These are phyloP conservation scores for Aspergillus cejpii DNA, from an alignment of 2,329 filamentous ascomycete genomes.

Conservation along the genomic window DNA sequence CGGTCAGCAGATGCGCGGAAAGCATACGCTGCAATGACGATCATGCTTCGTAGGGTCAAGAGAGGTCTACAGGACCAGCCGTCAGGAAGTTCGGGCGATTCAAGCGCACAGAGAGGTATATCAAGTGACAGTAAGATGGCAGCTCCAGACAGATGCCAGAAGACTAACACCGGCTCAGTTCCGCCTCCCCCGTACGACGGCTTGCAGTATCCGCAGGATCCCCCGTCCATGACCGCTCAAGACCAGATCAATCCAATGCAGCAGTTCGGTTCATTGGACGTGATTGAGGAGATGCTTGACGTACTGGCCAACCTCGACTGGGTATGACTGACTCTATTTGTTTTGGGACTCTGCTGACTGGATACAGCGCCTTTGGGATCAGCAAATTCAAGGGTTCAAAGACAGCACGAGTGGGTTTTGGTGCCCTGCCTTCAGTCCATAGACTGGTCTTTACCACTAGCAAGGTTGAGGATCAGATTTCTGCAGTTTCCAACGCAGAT, in stretches of 20 bases:
- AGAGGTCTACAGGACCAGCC: constrained; percentile 1
- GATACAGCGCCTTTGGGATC: constrained; percentile 21
- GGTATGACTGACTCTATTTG: constrained; percentile 13
- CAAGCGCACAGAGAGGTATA: too few species aligned
- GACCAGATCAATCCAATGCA: constrained; percentile 3
- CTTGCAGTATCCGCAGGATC: constrained; percentile 4
- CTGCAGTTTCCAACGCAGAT: too few species aligned
- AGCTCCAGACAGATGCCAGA: too few species aligned
- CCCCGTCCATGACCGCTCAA: constrained; percentile 3
- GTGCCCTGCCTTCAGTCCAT: not conserved
- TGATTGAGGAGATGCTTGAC: constrained; percentile 33
- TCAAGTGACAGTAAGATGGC: constrained; percentile 1
- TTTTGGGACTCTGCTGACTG: constrained; percentile 2
- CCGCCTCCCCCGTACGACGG: constrained; percentile 13
- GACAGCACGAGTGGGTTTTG: not conserved
- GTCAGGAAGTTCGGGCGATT: too few species aligned
- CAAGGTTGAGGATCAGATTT: too few species aligned
- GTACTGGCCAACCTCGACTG: constrained; percentile 29
- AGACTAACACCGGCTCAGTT: too few species aligned
- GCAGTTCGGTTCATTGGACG: constrained; percentile 19
- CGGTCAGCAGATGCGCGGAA: constrained; percentile 26
- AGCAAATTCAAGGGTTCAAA: constrained; percentile 15
- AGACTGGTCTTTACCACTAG: not conserved
- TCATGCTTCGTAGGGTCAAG: constrained; percentile 26
- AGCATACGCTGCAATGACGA: constrained; percentile 22